Base-by-base conservation (phyloP, 768 basidiomycete genomes). In the Tulasnella sp. region DNA sequence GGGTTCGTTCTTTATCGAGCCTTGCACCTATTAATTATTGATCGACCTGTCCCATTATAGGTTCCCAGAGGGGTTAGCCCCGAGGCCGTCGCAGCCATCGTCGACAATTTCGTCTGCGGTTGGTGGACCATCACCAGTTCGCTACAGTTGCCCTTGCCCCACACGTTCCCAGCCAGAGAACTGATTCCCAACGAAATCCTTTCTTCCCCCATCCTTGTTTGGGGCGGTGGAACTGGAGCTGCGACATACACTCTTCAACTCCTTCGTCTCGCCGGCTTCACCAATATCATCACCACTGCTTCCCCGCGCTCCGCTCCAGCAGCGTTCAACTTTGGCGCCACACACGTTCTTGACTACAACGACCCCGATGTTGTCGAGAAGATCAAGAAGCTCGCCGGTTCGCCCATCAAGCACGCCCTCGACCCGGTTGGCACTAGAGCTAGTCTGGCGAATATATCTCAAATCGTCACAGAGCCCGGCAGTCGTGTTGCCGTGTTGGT, bases 401-500 rank as follows among this genome's bases (percentile, higher is more conserved):
- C 66, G 2, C 60, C 68, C 65, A 49, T 73, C 2, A 42, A 61
- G 31, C 58, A 70, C n/a, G 71, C 67, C 15, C 40, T 75, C 43
- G 73, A 75, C 61, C 70, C 69, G 54, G 69, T 75, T 50, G 61
- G 72, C n/a, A 64, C 73, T 0, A 66, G 69, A 41, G 61, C 59
- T 3, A 74, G 73, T 0, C 45, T 78, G 52, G 65, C 61, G 3
- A 64, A 64, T 14, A 65, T 79, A 15, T 65, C 71, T 2, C 65
- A 71, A 29, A 63, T 76, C 4, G 65, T 75, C 25, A 29, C 46
- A 27, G 67, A 67, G 45, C 63, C 72, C 3, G 56, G 60, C n/a
- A 74, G 71, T 32, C 71, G 63, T 31, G 66, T 75, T 3, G 76
- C 76, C 2, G 52, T 76, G 15, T 65, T 78, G 23, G 56, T 76